A percentile compares a stretch with the other conserved stretches of the same genome.
These are phyloP conservation scores for Psidium friedrichsthalianum DNA, from an alignment of 345 rosid species.

Conservation along the genomic window DNA sequence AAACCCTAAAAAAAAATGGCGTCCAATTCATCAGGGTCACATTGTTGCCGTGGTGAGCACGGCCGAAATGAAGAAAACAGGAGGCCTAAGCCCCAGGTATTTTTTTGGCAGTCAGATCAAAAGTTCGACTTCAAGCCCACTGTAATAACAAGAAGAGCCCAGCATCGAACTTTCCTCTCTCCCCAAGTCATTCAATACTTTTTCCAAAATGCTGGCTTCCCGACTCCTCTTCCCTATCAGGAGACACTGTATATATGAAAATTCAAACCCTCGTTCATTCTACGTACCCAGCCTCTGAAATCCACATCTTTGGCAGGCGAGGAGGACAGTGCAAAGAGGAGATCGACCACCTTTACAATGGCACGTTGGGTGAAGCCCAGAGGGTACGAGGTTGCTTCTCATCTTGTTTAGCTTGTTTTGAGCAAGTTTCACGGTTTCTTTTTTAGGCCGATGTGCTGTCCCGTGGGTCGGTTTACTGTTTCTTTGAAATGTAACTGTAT, in stretches of 20 bases:
- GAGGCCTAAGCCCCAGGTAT: conserved; percentile 39
- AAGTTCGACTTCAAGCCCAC: conserved; percentile 6
- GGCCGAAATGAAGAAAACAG: conserved; percentile 4
- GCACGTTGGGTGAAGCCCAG: conserved; percentile 73
- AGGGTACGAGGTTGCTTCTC: conserved; percentile 30
- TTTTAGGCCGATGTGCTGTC: neutral
- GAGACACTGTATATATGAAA: neutral
- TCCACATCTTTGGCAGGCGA: neutral
- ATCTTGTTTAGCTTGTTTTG: neutral
- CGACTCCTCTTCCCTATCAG: neutral
- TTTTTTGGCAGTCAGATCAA: neutral
- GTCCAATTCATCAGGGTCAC: neutral
- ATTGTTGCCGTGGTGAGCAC: neutral
- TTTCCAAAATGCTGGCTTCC: neutral
- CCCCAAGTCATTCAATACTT: neutral
- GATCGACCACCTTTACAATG: conserved; percentile 7
- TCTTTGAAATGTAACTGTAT: neutral
- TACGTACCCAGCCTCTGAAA: neutral
- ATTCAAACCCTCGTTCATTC: neutral
- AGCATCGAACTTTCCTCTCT: neutral
- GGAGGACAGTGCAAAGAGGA: neutral
- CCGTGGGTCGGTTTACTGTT: neutral
- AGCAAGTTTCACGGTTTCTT: neutral
- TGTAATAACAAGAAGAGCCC: neutral
- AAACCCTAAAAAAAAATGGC: neutral